These are phyloP conservation scores for Volvox africanus DNA, from an alignment of 139 green algal genomes.

Conservation along the genomic window DNA sequence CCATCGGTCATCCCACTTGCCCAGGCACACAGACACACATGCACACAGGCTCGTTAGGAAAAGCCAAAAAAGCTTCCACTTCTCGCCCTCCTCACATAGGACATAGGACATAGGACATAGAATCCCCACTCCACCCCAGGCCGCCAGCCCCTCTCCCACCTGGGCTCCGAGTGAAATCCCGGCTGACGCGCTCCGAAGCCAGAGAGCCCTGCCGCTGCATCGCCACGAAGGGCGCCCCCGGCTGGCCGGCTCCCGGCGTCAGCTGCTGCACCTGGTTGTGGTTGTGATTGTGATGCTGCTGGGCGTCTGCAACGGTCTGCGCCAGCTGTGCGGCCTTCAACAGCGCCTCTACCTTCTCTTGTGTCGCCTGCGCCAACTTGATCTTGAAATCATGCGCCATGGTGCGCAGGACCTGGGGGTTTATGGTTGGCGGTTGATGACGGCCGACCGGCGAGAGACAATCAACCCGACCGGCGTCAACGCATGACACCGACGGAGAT, in stretches of 20 bases:
- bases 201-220: not conserved
- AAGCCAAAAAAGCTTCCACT: too few relatives aligned
- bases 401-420: constrained; percentile 20
- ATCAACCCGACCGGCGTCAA: not conserved
- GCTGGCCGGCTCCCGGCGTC: not conserved
- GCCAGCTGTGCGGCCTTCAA: constrained; percentile 13
- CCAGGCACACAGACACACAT: too few relatives aligned
- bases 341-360: constrained; percentile 49
- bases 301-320: not conserved
- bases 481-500: not conserved
- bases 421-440: not conserved
- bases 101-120: not conserved
- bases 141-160: not conserved
- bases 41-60: too few relatives aligned
- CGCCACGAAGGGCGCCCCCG: not conserved
- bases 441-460: too few relatives aligned
- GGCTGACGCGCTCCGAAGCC: not conserved
- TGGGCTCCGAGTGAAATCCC: constrained; percentile 11
- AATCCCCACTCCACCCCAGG: not conserved
- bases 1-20: too few relatives aligned
- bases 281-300: constrained; percentile 3
- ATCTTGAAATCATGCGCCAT: constrained; percentile 46
- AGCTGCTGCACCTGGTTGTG: not conserved
- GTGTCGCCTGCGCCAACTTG: constrained; percentile 38
- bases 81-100: too few relatives aligned